phyloP scores from a whole-genome alignment of 108 stramenopile species.

The Aureococcus anophagefferens region DNA sequence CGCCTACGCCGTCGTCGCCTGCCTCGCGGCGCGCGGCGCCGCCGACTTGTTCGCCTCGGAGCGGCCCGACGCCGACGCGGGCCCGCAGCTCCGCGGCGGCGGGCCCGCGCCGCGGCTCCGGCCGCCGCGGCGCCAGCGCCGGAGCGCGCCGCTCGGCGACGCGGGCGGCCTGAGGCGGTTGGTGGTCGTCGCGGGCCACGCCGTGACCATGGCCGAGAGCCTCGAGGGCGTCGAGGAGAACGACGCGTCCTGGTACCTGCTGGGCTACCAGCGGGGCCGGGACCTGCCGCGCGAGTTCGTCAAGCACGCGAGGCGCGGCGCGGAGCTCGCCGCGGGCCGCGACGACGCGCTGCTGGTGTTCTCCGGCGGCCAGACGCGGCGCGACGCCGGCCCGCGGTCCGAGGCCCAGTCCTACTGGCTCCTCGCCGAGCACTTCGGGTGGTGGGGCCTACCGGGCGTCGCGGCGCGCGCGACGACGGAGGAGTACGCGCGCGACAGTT shows the following conservation, averaged over 20 bases:
- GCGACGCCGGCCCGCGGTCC: constrained; percentile 54
- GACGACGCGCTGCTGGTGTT: constrained; percentile 71
- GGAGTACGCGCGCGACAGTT: constrained; percentile 88
- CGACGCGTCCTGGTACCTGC: constrained; percentile 80
- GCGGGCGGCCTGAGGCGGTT: no score
- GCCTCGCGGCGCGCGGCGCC: no score
- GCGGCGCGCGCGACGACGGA: constrained; percentile 30
- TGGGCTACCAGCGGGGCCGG: constrained; percentile 70
- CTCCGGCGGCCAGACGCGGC: constrained; percentile 84
- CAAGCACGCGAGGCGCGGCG: constrained; percentile 74
- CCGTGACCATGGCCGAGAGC: constrained; percentile 30
- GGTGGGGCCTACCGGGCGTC: constrained; percentile 29
- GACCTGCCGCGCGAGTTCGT: constrained; percentile 79
- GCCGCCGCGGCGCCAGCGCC: no score
- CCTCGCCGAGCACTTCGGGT: constrained; percentile 37
- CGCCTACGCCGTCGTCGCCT: no score
- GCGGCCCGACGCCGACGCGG: no score
- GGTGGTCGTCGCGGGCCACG: constrained; percentile 44
- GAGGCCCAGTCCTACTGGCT: constrained; percentile 38
- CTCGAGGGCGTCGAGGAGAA: constrained; percentile 23
- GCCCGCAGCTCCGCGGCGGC: no score
- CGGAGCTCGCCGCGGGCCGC: constrained; percentile 58
- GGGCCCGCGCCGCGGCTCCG: no score
- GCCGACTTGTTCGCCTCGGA: no score
- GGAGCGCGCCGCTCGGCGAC: no score